Evolutionary conservation across 768 basidiomycete genomes (phyloP), one percentile per base, ranked within the genome.

Genomic region (Phaeotremella fagi): DNA sequence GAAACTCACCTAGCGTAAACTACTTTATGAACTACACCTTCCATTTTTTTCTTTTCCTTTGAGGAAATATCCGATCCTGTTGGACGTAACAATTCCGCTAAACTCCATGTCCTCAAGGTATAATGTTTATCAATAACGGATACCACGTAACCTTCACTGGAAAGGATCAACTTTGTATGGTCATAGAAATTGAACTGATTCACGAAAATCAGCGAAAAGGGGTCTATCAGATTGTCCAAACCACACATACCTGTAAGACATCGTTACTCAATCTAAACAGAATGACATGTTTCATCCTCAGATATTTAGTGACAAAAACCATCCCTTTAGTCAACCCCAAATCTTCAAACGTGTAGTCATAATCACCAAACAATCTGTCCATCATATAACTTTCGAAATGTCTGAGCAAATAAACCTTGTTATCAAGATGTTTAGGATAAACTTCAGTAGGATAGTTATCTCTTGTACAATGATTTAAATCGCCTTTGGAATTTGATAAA

Each of bases 151-250:
- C 88, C 92, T 24, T 84, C 79, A 1, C 84, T 82, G 16, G 90
- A 89, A 46, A 99, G 78, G 53, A 99, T 84, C 55, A 98, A 77
- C 74, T 99, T 98, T 36, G 88, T 86, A 77, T 99, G 95, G 76
- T 98, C 95, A 74, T 88, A 89, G 74, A 97, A 98, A 79, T 98
- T 99, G 81, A 97, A 97, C 94, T 98, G 70, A 35, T 29, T 45
- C 22, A 27, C n/a, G 28, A 33, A 29, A 28, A 31, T 38, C 28
- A 16, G 22, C 7, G 27, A n/a, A n/a, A n/a, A n/a, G n/a, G n/a
- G n/a, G n/a, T 43, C 24, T 45, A 26, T 15, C 14, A 5, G 26
- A 29, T 35, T 15, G 14, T 1, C 37, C 16, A 15, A 6, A 11
- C n/a, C 20, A 59, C n/a, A 61, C 80, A 41, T 53, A 88, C 91